Evolutionary conservation across 78 protist genomes (phyloP), one percentile per base, ranked within the genome.

Genomic region (Chrysochromulina tobinii): DNA sequence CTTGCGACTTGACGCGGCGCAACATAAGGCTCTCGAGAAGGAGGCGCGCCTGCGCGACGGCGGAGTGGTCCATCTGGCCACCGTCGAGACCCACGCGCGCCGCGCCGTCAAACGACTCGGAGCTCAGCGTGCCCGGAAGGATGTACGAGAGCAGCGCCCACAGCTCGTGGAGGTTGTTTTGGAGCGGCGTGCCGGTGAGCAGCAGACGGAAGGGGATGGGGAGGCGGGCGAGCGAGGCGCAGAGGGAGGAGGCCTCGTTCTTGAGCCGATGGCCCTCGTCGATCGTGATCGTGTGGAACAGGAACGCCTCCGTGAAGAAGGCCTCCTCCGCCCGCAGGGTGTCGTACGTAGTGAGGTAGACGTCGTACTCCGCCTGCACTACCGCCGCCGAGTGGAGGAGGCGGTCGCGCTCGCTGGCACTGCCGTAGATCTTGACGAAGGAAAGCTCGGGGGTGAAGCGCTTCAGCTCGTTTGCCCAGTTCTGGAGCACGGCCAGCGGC

Each of bases 91-190:
- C 38, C 38, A 38, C 38, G 38, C 84, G 81, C 55, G 53, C 54
- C 67, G 2, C 23, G 5, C 53, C 64, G 73, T 87, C 90, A 25
- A 94, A 94, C 48, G 20, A 55, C 51, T 89, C 67, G 38, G 85
- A 1, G 75, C n/a, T 48, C 68, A 64, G 27, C 17, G 17, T 17
- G 27, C 75, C n/a, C 9, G 75, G 75, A 9, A 68, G 4, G 51
- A 68, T 17, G 75, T 68, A 68, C 9, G 21, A 3, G 75, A 68
- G 75, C n/a, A 68, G 75, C 75, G 75, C 75, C 75, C 75, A 68
- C 91, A 7, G 95, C 94, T 99, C 99, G 84, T 96, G 98, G n/a
- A 99, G 91, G 95, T 99, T 98, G 94, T 99, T 99, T 95, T 98
- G 96, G 48, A 96, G 89, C 38, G 96, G 96, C 57, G 94, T 92